These are phyloP conservation scores for Aspergillus luchuensis DNA, from an alignment of 2,329 filamentous ascomycete species.

Conservation along the genomic window DNA sequence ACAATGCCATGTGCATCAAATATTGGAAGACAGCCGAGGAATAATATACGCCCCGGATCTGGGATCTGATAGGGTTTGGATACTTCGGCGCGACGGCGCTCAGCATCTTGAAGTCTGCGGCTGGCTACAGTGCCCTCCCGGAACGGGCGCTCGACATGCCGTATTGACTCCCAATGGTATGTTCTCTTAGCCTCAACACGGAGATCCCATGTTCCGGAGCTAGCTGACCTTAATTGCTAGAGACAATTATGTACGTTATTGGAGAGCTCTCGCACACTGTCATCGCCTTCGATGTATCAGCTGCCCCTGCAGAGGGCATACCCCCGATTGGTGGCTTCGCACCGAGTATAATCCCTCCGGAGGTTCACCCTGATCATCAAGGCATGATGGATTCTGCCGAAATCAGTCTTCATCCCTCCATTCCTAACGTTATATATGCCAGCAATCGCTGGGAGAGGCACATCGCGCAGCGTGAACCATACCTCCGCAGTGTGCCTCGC, in stretches of 20 bases:
- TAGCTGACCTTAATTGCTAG: neutral
- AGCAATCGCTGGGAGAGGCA: conserved; percentile 4
- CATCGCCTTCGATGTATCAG: neutral
- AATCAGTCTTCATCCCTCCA: conserved; percentile 1
- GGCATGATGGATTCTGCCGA: conserved; percentile 3
- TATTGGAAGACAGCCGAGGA: neutral
- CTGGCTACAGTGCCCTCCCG: conserved; percentile 6
- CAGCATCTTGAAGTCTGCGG: neutral
- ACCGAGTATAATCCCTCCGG: neutral
- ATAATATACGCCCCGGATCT: conserved; percentile 1
- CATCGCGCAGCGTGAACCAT: neutral
- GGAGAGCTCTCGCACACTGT: conserved; percentile 5
- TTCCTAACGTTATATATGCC: neutral
- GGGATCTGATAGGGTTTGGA: conserved; percentile 3
- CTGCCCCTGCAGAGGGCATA: neutral
- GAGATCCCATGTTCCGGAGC: neutral
- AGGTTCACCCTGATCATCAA: neutral
- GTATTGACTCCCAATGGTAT: conserved; percentile 3
- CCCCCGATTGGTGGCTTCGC: conserved; percentile 1
- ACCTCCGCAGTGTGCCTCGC: neutral
- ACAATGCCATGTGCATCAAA: conserved; percentile 5
- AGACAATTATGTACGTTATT: conserved; percentile 2
- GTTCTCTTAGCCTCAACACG: neutral
- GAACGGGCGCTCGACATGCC: conserved; percentile 2
- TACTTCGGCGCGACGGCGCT: neutral